A percentile compares a stretch with the other conserved stretches of the same genome.
Conservation (phyloP, 139 green algal species). For the Auxenochlorella pyrenoidosa region DNA sequence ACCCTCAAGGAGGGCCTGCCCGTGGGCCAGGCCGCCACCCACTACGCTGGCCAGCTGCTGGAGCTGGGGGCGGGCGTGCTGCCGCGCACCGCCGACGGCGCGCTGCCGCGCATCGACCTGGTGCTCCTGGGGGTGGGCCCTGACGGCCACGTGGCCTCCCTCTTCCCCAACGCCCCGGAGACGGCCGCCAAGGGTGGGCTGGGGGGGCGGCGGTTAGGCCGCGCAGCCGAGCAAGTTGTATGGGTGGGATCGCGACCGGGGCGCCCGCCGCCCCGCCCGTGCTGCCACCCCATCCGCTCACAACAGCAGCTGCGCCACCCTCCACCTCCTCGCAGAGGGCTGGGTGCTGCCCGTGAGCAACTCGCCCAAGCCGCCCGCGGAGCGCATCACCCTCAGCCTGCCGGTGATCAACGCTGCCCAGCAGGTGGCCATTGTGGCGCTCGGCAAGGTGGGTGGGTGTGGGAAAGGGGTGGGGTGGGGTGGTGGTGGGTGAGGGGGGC, state of each 20-base stretch:
- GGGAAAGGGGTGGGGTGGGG: no score
- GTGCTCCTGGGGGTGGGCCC: slow-evolving; percentile 96
- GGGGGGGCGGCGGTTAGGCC: not conserved
- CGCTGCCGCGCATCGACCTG: slow-evolving; percentile 86
- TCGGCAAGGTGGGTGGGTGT: slow-evolving; percentile 28
- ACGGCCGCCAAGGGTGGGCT: slow-evolving; percentile 51
- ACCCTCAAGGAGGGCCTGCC: slow-evolving; percentile 62
- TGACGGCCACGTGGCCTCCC: slow-evolving; percentile 96
- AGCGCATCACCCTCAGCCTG: slow-evolving; percentile 96
- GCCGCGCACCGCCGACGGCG: slow-evolving; percentile 56
- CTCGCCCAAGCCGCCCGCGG: slow-evolving; percentile 96
- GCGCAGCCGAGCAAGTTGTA: no score
- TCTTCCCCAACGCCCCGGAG: slow-evolving; percentile 93
- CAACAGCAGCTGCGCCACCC: not conserved
- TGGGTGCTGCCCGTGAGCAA: slow-evolving; percentile 93
- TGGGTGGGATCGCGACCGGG: no score
- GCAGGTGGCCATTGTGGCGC: slow-evolving; percentile 54
- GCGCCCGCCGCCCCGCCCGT: no score
- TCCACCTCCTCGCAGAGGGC: slow-evolving; percentile 22
- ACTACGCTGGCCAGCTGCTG: slow-evolving; percentile 71
- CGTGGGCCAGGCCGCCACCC: slow-evolving; percentile 53
- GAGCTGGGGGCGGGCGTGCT: slow-evolving; percentile 62
- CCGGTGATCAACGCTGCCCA: slow-evolving; percentile 87
- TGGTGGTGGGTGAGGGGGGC: no score
- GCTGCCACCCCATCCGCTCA: no score